These are phyloP conservation scores for Fomitopsis palustris DNA, from an alignment of 1,284 basidiomycete genomes.

Conservation along the genomic window DNA sequence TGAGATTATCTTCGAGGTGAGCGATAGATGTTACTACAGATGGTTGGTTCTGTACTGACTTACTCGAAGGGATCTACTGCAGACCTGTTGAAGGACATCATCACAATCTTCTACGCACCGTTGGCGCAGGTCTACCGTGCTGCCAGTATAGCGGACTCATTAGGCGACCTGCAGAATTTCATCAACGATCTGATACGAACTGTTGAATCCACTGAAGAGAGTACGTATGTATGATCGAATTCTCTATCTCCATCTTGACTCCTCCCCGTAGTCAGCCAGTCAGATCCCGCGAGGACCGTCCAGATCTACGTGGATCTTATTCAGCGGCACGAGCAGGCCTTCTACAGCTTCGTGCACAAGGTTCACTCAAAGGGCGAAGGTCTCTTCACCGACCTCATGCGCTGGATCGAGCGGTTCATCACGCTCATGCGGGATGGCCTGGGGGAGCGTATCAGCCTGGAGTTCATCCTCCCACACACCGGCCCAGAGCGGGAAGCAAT, in stretches of 20 bases:
- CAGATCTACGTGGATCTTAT: constrained; percentile 95
- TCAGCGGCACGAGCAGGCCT: constrained; percentile 90
- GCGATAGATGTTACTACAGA: constrained; percentile 16
- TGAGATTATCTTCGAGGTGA: constrained; percentile 90
- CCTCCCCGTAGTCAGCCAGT: constrained; percentile 61
- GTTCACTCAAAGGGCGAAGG: constrained; percentile 97
- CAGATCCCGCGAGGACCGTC: constrained; percentile 84
- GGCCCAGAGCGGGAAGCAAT: constrained; percentile 75
- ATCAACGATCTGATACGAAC: constrained; percentile 95
- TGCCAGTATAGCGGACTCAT: constrained; percentile 93
- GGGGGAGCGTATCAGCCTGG: constrained; percentile 71
- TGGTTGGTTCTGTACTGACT: not conserved
- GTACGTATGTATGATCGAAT: constrained; percentile 45
- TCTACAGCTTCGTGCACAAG: constrained; percentile 98
- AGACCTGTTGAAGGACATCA: constrained; percentile 95
- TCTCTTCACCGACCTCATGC: constrained; percentile 92
- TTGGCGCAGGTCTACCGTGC: constrained; percentile 98
- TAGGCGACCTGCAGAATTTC: constrained; percentile 91
- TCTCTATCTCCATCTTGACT: not conserved
- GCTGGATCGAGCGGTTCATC: constrained; percentile 96
- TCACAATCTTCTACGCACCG: constrained; percentile 98
- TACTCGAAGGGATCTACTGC: constrained; percentile 80
- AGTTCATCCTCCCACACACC: constrained; percentile 81
- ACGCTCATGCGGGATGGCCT: constrained; percentile 90
- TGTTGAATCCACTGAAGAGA: constrained; percentile 87